These are phyloP conservation scores for Coemansia sp. DNA, from an alignment of 192 early-diverging fungal genomes.

Conservation along the genomic window DNA sequence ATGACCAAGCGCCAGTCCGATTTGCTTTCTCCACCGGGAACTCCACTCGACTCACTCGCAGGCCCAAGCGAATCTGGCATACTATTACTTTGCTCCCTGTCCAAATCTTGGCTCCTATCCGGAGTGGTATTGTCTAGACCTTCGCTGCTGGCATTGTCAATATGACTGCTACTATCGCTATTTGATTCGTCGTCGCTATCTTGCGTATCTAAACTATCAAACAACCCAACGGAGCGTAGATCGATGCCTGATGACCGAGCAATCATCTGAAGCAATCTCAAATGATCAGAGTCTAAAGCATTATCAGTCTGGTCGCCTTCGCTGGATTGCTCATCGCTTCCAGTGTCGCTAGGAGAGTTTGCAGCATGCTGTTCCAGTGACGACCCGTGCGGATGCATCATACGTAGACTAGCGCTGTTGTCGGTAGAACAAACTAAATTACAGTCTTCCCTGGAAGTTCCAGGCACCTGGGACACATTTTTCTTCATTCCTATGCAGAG, in stretches of 20 bases:
- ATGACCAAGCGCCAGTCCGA: slow-evolving; percentile 30
- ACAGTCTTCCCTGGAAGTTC: background rate
- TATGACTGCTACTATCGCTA: background rate
- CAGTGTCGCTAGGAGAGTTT: background rate
- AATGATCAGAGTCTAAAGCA: slow-evolving; percentile 3
- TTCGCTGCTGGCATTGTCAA: slow-evolving; percentile 8
- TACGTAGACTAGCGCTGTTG: slow-evolving; percentile 1
- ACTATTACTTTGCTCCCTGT: slow-evolving; percentile 17
- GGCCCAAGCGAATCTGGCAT: no score
- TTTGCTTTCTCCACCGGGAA: background rate
- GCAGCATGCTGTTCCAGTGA: slow-evolving; percentile 10
- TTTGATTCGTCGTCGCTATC: slow-evolving; percentile 13
- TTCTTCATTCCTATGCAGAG: slow-evolving; percentile 12
- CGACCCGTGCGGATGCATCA: slow-evolving; percentile 11
- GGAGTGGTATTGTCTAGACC: background rate
- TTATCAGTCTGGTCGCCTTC: background rate
- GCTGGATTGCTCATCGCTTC: background rate
- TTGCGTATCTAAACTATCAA: slow-evolving; percentile 20
- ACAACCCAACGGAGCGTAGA: slow-evolving; percentile 26
- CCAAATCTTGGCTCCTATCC: background rate
- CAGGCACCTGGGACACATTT: background rate
- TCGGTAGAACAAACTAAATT: background rate
- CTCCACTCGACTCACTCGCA: background rate
- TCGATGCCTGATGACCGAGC: slow-evolving; percentile 43
- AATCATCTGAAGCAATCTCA: slow-evolving; percentile 44